Percentiles rank a stretch among this genome's conserved stretches.
phyloP scores from a whole-genome alignment of 2,329 filamentous ascomycete genomes.

The Diplocarpon mali region DNA sequence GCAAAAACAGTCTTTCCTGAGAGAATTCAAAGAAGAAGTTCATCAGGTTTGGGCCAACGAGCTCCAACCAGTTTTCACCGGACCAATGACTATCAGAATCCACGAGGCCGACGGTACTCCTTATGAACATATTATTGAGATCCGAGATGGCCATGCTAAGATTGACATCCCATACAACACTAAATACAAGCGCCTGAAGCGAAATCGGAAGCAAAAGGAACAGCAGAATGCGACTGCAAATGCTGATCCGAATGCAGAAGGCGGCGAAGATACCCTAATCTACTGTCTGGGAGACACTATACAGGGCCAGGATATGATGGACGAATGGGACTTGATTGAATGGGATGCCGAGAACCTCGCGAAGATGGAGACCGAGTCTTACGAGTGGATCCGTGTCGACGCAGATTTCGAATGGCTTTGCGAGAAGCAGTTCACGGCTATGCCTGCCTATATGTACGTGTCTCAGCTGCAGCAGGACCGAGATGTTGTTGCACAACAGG shows the following conservation, averaged over 20 bases:
- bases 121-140: slow-evolving; percentile 95
- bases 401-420: slow-evolving; percentile 98
- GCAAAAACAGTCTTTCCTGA: slow-evolving; percentile 66
- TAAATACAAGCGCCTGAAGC: slow-evolving; percentile 94
- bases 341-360: slow-evolving; percentile 85
- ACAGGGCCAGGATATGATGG: slow-evolving; percentile 63
- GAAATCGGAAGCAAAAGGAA: slow-evolving; percentile 73
- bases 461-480: slow-evolving; percentile 95
- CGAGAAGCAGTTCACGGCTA: slow-evolving; percentile 62
- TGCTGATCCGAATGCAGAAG: slow-evolving; percentile 51
- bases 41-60: slow-evolving; percentile 57
- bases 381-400: slow-evolving; percentile 97
- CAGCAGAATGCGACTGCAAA: slow-evolving; percentile 53
- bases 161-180: slow-evolving; percentile 98
- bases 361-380: slow-evolving; percentile 89
- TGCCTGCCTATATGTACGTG: slow-evolving; percentile 95
- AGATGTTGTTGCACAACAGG: slow-evolving; percentile 81
- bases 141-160: slow-evolving; percentile 73
- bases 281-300: slow-evolving; percentile 91
- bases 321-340: slow-evolving; percentile 75
- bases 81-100: slow-evolving; percentile 94
- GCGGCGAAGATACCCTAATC: slow-evolving; percentile 70
- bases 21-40: slow-evolving; percentile 71
- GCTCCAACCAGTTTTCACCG: slow-evolving; percentile 74
- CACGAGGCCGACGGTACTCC: slow-evolving; percentile 97